Base-by-base conservation (phyloP, 2,329 filamentous ascomycete species). In the Colletotrichum eleusines region DNA sequence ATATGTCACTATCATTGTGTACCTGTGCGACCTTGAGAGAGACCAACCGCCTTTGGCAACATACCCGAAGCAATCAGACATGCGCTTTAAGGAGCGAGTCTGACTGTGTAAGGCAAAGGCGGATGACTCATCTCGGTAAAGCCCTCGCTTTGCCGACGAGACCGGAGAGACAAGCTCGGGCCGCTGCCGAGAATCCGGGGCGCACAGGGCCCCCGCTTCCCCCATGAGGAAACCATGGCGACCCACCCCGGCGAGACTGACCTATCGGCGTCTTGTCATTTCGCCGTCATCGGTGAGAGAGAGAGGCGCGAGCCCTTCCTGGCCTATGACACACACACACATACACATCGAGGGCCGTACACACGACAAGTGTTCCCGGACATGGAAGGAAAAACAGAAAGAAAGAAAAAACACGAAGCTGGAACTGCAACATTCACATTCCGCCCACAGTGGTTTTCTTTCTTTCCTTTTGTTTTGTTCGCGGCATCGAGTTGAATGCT, bases 111-210 rank as follows among this genome's bases (percentile, higher is more conserved):
- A 2, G 8, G 35, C 2, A 2, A 12, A 14, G 38, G 38, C 38
- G 18, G 58, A 63, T 71, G 68, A 71, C 57, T 71, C 69, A 68
- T 63, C 58, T 68, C 69, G 69, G 69, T 59, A 68, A 71, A 68
- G 35, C 6, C 31, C n/a, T n/a, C n/a, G 33, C 14, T 63, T 68
- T 40, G 69, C 68, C 69, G 69, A 71, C 69, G 69, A 71, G 35
- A 71, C 69, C 69, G 69, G 69, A 71, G 69, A 50, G 42, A 63
- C 23, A 48, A 68, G 64, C 55, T 53, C 58, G 64, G 64, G 59
- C 64, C 64, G 53, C 40, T 60, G 63, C 63, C 67, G 63, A 66
- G 35, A 50, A 50, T 53, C 55, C 63, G 63, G 67, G 67, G 67
- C 62, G 55, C 20, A 35, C 6, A 44, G 33, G 28, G 5, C 26